Evolutionary conservation across 495 filamentous ascomycete genomes (phyloP).

Genomic region (Rhizodiscina lignyota): DNA sequence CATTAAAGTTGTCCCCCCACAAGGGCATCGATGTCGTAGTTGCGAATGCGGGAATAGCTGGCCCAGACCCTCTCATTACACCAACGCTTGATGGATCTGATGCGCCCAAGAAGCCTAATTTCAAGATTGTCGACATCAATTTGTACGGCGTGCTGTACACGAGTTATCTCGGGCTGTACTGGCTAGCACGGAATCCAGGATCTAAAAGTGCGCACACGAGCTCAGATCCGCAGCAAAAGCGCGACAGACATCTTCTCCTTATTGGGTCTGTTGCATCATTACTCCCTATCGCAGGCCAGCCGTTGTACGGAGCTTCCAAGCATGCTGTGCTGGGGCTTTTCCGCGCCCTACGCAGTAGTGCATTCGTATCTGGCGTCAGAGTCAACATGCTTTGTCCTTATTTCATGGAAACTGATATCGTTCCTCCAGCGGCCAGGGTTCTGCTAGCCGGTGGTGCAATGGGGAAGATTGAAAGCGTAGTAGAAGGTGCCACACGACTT

Average conservation of each 20-base stretch:
- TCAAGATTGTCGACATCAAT: slow-evolving; percentile 42
- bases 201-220: slow-evolving; percentile 6
- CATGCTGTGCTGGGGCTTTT: slow-evolving; percentile 51
- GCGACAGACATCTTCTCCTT: slow-evolving; percentile 34
- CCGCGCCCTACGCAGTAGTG: slow-evolving; percentile 31
- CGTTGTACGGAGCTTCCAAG: slow-evolving; percentile 42
- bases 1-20: background rate
- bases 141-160: slow-evolving; percentile 48
- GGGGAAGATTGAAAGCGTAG: slow-evolving; percentile 36
- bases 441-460: slow-evolving; percentile 36
- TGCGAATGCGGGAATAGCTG: slow-evolving; percentile 2
- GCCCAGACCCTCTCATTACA: background rate
- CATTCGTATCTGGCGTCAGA: slow-evolving; percentile 31
- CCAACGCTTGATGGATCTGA: background rate
- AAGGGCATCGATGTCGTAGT: slow-evolving; percentile 2
- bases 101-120: slow-evolving; percentile 30
- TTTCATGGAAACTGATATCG: slow-evolving; percentile 47
- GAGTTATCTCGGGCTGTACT: slow-evolving; percentile 43
- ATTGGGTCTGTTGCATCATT: slow-evolving; percentile 39
- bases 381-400: slow-evolving; percentile 48
- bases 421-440: slow-evolving; percentile 18
- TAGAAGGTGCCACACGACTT: slow-evolving; percentile 30
- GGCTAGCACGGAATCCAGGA: slow-evolving; percentile 27
- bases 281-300: slow-evolving; percentile 25
- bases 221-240: slow-evolving; percentile 8